Evolutionary conservation across 176 grass and related monocot species (phyloP), one percentile per base, ranked within the genome.

Genomic region (Secale cereale): DNA sequence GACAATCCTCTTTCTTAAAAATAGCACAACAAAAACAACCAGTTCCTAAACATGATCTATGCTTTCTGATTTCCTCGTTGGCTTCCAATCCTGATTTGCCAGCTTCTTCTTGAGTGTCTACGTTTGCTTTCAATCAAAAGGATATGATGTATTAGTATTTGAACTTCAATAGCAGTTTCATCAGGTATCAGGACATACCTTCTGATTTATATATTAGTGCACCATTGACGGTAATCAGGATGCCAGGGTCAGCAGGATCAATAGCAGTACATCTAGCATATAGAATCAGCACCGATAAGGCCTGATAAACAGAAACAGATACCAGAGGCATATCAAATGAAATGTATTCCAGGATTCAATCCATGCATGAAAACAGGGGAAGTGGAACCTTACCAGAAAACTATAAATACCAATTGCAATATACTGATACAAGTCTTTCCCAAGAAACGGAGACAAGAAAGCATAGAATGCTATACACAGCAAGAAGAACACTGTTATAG

Each of bases 381-480:
- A 45, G 40, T 74, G 5, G 52, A 46, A 56, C 25, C 89, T 78
- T 99, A 99, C 97, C 91, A 99, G 86, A 79, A 94, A 92, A 88
- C 91, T 91, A 75, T 99, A 99, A 89, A 99, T 41, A 79, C 86
- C 93, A 3, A 89, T 23, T 79, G 88, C 83, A 4, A 89, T 84
- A 81, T 96, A 99, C 71, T 94, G 84, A 84, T 92, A 78, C 31
- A 95, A 77, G 16, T 78, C 85, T 70, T 91, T 94, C 65, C 97
- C 90, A 17, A 99, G 88, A 88, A 99, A 99, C 64, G 97, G 97
- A 67, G 97, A 94, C 56, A 99, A 99, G 84, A 99, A 99, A 36
- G 97, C 97, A 86, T 96, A 99, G 87, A 99, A 99, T 19, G 91
- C 91, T 83, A 99, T 92, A 79, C 94, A 92, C 74, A 99, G 83